Conservation (phyloP, 352 stramenopile species). For the Phytopythium ostracodes region DNA sequence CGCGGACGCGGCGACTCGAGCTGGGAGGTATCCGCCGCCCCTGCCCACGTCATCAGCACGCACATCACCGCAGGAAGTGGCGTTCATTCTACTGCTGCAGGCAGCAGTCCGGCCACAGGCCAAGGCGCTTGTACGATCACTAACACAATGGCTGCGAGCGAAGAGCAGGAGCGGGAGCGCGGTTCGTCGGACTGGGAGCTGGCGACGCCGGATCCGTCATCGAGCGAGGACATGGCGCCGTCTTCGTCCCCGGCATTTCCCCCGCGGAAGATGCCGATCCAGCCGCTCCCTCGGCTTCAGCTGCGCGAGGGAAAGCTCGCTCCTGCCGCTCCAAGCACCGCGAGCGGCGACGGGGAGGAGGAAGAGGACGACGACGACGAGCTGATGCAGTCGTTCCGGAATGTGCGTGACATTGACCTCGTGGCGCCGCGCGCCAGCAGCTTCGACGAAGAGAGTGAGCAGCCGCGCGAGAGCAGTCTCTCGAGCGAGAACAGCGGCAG, state of each 20-base stretch:
- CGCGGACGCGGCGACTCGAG: conserved; percentile 32
- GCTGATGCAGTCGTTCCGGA: conserved; percentile 45
- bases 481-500: background rate
- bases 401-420: conserved; percentile 49
- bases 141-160: background rate
- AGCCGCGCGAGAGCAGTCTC: conserved; percentile 10
- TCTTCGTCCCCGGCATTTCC: conserved; percentile 2
- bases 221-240: background rate
- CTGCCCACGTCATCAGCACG: background rate
- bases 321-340: conserved; percentile 3
- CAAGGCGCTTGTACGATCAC: background rate
- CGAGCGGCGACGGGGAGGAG: conserved; percentile 15
- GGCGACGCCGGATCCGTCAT: background rate
- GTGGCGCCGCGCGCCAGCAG: conserved; percentile 10
- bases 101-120: conserved; percentile 1
- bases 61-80: no score
- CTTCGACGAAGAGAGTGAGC: conserved; percentile 7
- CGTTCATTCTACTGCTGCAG: background rate
- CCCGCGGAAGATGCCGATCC: background rate
- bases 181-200: conserved; percentile 3
- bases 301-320: conserved; percentile 16
- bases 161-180: background rate
- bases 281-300: conserved; percentile 22
- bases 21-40: conserved; percentile 23
- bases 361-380: conserved; percentile 50